Conservation (phyloP, 78 protist genomes). For the Pelomyxa schiedti region DNA sequence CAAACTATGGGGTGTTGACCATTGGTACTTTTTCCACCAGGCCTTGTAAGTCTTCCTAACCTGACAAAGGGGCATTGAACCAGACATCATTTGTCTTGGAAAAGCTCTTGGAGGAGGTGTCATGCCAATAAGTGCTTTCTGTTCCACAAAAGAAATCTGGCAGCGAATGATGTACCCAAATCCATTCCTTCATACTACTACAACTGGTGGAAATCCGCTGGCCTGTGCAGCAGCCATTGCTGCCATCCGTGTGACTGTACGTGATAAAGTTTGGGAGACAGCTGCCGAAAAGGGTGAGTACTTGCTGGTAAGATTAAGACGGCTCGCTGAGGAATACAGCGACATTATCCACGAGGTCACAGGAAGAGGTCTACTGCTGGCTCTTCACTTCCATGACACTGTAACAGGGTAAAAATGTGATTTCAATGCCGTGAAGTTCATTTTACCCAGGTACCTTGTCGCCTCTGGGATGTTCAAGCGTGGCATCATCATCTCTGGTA, state of each 20-base stretch:
- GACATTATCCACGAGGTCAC: background rate
- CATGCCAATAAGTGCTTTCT: conserved; percentile 39
- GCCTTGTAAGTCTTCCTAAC: too few species aligned
- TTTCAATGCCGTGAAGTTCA: too few species aligned
- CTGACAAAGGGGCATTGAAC: conserved; percentile 16
- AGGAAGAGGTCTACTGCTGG: background rate
- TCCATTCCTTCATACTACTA: conserved; percentile 67
- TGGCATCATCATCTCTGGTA: background rate
- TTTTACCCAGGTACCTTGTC: background rate
- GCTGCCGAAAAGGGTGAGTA: background rate
- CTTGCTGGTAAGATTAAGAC: background rate
- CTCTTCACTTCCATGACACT: background rate
- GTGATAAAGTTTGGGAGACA: conserved; percentile 34
- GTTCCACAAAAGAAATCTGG: conserved; percentile 16
- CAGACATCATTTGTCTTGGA: conserved; percentile 65
- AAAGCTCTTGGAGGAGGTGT: conserved; percentile 64
- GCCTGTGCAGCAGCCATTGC: conserved; percentile 57
- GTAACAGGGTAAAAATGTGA: too few species aligned
- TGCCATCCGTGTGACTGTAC: conserved; percentile 53
- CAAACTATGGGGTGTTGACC: conserved; percentile 17
- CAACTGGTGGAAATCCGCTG: conserved; percentile 77
- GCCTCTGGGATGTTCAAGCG: background rate
- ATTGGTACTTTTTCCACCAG: too few species aligned
- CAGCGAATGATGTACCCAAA: conserved; percentile 13
- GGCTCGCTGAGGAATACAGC: background rate